Evolutionary conservation across 1,284 basidiomycete species (phyloP).

Genomic region (Paramarasmius palmivorus): DNA sequence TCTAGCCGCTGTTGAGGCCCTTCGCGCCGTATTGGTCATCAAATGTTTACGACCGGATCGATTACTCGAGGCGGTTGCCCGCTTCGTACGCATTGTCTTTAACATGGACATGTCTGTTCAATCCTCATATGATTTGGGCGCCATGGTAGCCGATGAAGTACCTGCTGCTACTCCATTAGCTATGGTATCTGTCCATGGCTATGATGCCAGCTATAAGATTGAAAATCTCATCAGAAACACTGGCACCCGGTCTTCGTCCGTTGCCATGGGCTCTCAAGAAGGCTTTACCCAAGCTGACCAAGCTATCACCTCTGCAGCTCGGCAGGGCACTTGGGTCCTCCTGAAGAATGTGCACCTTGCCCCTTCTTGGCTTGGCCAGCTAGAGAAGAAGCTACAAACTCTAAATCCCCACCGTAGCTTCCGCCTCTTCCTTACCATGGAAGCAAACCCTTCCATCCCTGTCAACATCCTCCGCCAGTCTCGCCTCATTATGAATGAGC

Average conservation of each 20-base stretch:
- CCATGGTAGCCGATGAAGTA: slow-evolving; percentile 80
- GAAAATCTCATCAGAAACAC: slow-evolving; percentile 85
- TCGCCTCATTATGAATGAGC: slow-evolving; percentile 95
- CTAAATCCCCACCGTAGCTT: slow-evolving; percentile 87
- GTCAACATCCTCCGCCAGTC: slow-evolving; percentile 96
- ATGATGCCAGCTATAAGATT: slow-evolving; percentile 94
- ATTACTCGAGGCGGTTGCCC: slow-evolving; percentile 76
- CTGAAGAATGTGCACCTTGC: slow-evolving; percentile 96
- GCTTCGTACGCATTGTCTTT: slow-evolving; percentile 79
- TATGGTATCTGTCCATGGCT: slow-evolving; percentile 91
- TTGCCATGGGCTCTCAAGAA: slow-evolving; percentile 98
- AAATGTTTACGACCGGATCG: slow-evolving; percentile 92
- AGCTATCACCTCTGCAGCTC: slow-evolving; percentile 86
- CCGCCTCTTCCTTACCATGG: slow-evolving; percentile 96
- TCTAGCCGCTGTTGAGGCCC: slow-evolving; percentile 69
- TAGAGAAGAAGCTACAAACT: slow-evolving; percentile 96
- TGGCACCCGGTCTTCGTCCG: slow-evolving; percentile 76
- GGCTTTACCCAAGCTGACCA: slow-evolving; percentile 94
- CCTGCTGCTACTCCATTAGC: slow-evolving; percentile 83
- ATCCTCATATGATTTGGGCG: slow-evolving; percentile 72
- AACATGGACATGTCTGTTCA: slow-evolving; percentile 75
- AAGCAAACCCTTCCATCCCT: slow-evolving; percentile 89
- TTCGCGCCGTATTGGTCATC: slow-evolving; percentile 78
- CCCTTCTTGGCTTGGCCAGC: slow-evolving; percentile 89
- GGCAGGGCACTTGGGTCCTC: slow-evolving; percentile 92